A percentile compares a stretch with the other conserved stretches of the same genome.
These are phyloP conservation scores for Trichoderma lentiforme DNA, from an alignment of 2,329 filamentous ascomycete species.

Conservation along the genomic window DNA sequence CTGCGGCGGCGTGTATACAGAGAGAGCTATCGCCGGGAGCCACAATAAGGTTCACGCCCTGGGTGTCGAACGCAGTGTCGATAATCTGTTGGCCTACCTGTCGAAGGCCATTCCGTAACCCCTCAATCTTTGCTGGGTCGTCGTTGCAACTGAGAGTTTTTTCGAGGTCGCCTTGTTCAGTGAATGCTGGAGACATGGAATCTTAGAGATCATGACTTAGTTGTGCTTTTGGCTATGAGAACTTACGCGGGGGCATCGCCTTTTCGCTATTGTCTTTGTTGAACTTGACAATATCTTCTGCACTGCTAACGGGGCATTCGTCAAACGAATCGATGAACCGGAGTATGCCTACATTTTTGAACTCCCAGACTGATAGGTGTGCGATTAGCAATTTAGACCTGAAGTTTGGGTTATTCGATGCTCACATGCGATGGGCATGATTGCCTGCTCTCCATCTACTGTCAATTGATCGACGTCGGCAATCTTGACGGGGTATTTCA, in stretches of 20 bases:
- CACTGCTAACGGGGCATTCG: slow-evolving; percentile 11
- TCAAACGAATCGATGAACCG: slow-evolving; percentile 22
- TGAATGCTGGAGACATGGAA: slow-evolving; percentile 13
- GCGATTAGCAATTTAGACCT: background rate
- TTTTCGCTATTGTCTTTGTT: slow-evolving; percentile 22
- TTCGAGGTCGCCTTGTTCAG: slow-evolving; percentile 21
- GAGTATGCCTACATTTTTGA: slow-evolving; percentile 23
- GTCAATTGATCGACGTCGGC: background rate
- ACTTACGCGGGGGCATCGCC: slow-evolving; percentile 21
- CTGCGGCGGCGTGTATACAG: slow-evolving; percentile 21
- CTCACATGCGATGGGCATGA: slow-evolving; percentile 5
- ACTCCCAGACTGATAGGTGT: slow-evolving; percentile 23
- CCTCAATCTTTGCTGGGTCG: background rate
- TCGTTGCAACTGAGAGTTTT: slow-evolving; percentile 19
- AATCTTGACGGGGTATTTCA: background rate
- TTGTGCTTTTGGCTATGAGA: background rate
- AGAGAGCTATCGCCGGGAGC: slow-evolving; percentile 20
- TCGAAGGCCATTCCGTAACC: background rate
- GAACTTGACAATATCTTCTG: slow-evolving; percentile 19
- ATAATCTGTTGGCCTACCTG: slow-evolving; percentile 11
- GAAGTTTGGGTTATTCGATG: background rate
- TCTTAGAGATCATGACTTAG: background rate
- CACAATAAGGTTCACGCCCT: slow-evolving; percentile 15
- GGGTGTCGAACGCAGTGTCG: slow-evolving; percentile 4
- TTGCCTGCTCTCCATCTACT: background rate